Conservation (phyloP, 768 basidiomycete species). For the Kwoniella dejecticola region DNA sequence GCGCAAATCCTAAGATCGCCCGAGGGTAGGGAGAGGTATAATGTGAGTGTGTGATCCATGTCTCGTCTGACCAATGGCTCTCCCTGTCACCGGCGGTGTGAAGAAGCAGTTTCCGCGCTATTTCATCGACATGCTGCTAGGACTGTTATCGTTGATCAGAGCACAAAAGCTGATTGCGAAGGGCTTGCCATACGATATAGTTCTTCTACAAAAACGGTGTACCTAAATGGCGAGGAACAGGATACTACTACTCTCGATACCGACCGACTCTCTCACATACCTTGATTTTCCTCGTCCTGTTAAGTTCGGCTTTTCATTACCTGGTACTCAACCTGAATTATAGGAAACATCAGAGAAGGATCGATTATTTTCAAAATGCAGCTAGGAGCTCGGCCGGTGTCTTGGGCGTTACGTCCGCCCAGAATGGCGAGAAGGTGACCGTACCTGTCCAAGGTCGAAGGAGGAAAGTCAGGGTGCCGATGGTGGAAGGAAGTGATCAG, state of each 20-base stretch:
- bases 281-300: slow-evolving; percentile 69
- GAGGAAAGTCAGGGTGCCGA: slow-evolving; percentile 53
- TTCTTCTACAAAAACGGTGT: slow-evolving; percentile 96
- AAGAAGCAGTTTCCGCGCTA: too few relatives aligned
- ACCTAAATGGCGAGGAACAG: slow-evolving; percentile 92
- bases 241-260: slow-evolving; percentile 95
- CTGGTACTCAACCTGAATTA: slow-evolving; percentile 77
- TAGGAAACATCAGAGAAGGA: slow-evolving; percentile 68
- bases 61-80: background rate
- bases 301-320: slow-evolving; percentile 82
- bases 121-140: too few relatives aligned
- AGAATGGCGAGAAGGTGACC: slow-evolving; percentile 11
- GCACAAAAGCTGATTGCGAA: background rate
- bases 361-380: slow-evolving; percentile 58
- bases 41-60: slow-evolving; percentile 50
- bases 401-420: background rate
- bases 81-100: background rate
- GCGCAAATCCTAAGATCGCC: slow-evolving; percentile 74
- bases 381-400: slow-evolving; percentile 32
- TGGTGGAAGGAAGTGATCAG: slow-evolving; percentile 46
- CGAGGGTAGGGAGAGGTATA: slow-evolving; percentile 75
- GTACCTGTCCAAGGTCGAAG: slow-evolving; percentile 25
- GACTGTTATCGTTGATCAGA: background rate
- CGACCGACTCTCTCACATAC: slow-evolving; percentile 88
- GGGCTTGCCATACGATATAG: slow-evolving; percentile 20